These are phyloP conservation scores for Chlamydomonas sphaeroides DNA, from an alignment of 139 green algal genomes.

Conservation along the genomic window DNA sequence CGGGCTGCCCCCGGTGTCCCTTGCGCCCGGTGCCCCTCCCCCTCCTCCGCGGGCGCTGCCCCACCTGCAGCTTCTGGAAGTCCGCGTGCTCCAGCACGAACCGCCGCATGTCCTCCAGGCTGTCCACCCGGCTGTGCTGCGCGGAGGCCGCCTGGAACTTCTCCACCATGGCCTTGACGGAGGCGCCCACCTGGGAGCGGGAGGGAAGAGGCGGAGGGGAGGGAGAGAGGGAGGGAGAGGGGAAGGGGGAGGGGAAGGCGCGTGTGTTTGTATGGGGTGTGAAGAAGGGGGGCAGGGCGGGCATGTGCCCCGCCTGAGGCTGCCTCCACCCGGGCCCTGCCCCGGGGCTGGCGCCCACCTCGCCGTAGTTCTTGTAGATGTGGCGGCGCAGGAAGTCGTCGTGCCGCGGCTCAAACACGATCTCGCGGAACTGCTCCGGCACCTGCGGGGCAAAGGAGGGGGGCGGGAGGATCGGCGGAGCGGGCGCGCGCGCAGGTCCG, in stretches of 20 bases:
- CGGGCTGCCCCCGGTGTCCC: no score
- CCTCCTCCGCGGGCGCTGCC: not conserved
- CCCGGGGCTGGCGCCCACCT: constrained; percentile 37
- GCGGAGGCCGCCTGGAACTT: constrained; percentile 62
- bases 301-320: no score
- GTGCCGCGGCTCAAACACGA: constrained; percentile 69
- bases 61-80: constrained; percentile 61
- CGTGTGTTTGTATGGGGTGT: no score
- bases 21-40: no score
- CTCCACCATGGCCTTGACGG: constrained; percentile 82
- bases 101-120: constrained; percentile 87
- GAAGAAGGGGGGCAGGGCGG: no score
- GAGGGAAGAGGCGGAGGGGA: no score
- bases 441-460: constrained; percentile 58
- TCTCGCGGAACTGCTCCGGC: constrained; percentile 72
- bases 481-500: no score
- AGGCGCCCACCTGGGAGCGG: constrained; percentile 63
- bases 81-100: constrained; percentile 88
- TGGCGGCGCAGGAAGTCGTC: constrained; percentile 87
- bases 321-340: no score
- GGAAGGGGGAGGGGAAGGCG: no score
- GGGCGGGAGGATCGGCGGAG: no score
- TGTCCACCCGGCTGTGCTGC: constrained; percentile 66
- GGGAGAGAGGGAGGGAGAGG: no score
- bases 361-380: constrained; percentile 85